Evolutionary conservation across 768 basidiomycete genomes (phyloP).

Genomic region (Cantharellus anzutake): DNA sequence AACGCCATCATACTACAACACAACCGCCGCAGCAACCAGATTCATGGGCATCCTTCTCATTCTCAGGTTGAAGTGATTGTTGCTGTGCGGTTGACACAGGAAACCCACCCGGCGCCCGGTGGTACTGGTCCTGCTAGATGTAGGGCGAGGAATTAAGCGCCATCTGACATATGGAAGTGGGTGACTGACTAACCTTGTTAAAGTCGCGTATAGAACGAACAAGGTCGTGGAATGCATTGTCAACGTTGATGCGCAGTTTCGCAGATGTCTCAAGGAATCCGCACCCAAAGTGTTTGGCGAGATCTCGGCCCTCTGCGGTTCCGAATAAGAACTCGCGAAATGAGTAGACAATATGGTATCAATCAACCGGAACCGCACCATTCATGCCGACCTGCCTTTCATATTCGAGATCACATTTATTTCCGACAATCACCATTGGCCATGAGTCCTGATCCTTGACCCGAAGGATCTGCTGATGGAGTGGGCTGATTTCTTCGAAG

Average conservation of each 20-base stretch:
- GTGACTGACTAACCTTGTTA: slow-evolving; percentile 46
- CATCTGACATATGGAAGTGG: neutral
- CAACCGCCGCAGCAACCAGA: slow-evolving; percentile 21
- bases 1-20: slow-evolving; percentile 11
- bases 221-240: slow-evolving; percentile 84
- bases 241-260: slow-evolving; percentile 90
- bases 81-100: no score
- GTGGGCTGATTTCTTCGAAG: slow-evolving; percentile 23
- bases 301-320: slow-evolving; percentile 79
- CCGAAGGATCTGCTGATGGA: slow-evolving; percentile 25
- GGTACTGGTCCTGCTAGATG: no score
- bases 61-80: slow-evolving; percentile 1
- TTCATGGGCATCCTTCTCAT: slow-evolving; percentile 14
- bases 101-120: no score
- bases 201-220: slow-evolving; percentile 87
- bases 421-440: slow-evolving; percentile 26
- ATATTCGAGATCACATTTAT: slow-evolving; percentile 23
- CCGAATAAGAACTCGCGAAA: neutral
- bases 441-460: slow-evolving; percentile 25
- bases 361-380: slow-evolving; percentile 15
- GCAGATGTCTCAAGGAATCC: slow-evolving; percentile 94
- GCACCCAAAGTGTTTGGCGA: slow-evolving; percentile 87
- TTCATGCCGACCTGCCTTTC: slow-evolving; percentile 20
- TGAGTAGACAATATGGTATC: neutral
- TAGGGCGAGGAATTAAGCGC: neutral